Conservation (phyloP, 768 basidiomycete species). For the Mycena latifolia region DNA sequence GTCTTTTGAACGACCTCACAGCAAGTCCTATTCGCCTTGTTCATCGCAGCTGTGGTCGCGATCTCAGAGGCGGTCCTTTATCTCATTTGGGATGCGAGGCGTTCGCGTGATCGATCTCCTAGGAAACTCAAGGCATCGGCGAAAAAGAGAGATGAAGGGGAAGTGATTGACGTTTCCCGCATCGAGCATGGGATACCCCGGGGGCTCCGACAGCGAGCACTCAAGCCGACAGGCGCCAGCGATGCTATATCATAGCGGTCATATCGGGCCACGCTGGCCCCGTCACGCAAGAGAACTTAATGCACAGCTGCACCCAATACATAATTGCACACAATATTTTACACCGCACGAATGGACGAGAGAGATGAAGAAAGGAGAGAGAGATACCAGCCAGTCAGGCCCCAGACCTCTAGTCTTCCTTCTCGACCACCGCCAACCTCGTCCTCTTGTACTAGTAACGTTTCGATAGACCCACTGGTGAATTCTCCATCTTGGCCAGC, state of each 20-base stretch:
- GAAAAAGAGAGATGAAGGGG: conserved; percentile 54
- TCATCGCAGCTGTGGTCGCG: conserved; percentile 74
- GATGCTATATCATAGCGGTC: conserved; percentile 9
- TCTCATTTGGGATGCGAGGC: conserved; percentile 77
- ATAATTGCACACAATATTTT: not conserved
- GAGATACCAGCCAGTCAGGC: conserved; percentile 88
- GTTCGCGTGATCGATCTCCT: conserved; percentile 37
- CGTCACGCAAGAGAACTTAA: too few species aligned
- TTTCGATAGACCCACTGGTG: conserved; percentile 19
- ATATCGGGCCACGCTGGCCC: conserved; percentile 35
- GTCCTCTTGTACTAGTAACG: conserved; percentile 46
- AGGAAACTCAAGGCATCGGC: conserved; percentile 40
- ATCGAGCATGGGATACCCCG: conserved; percentile 24
- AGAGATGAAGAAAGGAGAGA: conserved; percentile 59
- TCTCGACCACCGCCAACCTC: conserved; percentile 57
- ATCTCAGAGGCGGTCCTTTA: conserved; percentile 77
- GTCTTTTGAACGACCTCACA: conserved; percentile 39
- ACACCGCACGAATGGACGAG: conserved; percentile 58
- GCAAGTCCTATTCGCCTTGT: conserved; percentile 74
- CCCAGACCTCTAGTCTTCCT: conserved; percentile 80
- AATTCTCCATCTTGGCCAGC: conserved; percentile 30
- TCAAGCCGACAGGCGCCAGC: not conserved
- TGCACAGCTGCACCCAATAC: not conserved
- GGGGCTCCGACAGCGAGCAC: conserved; percentile 32
- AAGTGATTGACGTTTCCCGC: conserved; percentile 25